A percentile compares a stretch with the other conserved stretches of the same genome.
Conservation (phyloP, 345 rosid species). For the Mangifera indica region DNA sequence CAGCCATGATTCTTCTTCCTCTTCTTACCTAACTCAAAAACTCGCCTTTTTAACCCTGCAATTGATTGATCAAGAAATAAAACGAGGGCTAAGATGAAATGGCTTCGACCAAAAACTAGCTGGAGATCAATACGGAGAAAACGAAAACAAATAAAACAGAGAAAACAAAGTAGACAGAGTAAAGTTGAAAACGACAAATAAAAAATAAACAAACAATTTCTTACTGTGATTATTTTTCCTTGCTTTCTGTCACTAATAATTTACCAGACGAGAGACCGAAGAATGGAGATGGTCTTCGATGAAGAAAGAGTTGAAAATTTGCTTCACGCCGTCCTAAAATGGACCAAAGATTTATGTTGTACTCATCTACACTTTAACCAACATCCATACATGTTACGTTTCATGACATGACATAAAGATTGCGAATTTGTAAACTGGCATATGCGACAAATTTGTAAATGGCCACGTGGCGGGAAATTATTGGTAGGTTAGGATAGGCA, state of each 20-base stretch:
- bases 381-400: too few species aligned
- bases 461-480: too few species aligned
- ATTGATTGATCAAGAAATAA: constrained; percentile 11
- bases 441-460: too few species aligned
- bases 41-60: neutral
- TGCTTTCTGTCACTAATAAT: neutral
- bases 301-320: too few species aligned
- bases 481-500: too few species aligned
- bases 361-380: too few species aligned
- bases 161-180: neutral
- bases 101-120: constrained; percentile 22
- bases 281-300: constrained; percentile 12
- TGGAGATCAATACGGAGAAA: constrained; percentile 34
- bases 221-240: constrained; percentile 6
- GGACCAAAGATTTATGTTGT: too few species aligned
- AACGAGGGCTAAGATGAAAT: constrained; percentile 16
- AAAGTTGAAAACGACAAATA: neutral
- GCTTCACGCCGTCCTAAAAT: too few species aligned
- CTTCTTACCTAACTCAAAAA: neutral
- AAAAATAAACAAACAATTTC: constrained; percentile 3
- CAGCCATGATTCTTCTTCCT: constrained; percentile 44
- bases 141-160: constrained; percentile 23
- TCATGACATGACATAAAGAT: too few species aligned
- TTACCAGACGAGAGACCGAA: constrained; percentile 2
- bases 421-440: too few species aligned